A percentile compares a stretch with the other conserved stretches of the same genome.
phyloP scores from a whole-genome alignment of 371 early-diverging fungal genomes.

The Sporodiniella umbellata region DNA sequence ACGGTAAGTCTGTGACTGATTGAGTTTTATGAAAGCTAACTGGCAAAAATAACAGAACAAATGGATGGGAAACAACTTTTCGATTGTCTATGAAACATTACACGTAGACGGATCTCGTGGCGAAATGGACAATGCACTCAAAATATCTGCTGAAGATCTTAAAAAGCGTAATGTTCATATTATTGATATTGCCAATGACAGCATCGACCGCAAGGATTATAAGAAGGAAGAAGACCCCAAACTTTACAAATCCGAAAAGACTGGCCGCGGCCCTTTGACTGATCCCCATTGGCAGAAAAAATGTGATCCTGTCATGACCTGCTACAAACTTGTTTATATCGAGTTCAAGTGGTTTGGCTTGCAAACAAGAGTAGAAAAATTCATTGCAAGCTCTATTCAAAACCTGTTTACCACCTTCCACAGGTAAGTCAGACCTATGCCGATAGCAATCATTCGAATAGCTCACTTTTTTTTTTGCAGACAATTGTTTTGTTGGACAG shows the following conservation, averaged over 20 bases:
- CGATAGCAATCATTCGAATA: slow-evolving; percentile 14
- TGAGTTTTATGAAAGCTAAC: neutral
- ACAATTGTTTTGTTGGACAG: slow-evolving; percentile 70
- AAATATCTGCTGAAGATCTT: slow-evolving; percentile 35
- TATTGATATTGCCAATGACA: slow-evolving; percentile 63
- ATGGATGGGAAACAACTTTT: slow-evolving; percentile 70
- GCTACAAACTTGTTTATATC: slow-evolving; percentile 70
- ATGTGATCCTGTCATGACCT: slow-evolving; percentile 70
- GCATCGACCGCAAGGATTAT: slow-evolving; percentile 50
- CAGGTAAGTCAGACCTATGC: slow-evolving; percentile 11
- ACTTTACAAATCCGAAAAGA: slow-evolving; percentile 56
- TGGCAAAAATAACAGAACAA: slow-evolving; percentile 38
- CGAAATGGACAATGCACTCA: slow-evolving; percentile 63
- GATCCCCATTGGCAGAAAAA: slow-evolving; percentile 35
- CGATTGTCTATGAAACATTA: slow-evolving; percentile 70
- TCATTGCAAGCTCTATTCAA: slow-evolving; percentile 40
- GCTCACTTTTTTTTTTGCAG: slow-evolving; percentile 25
- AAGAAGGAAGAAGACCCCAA: slow-evolving; percentile 64
- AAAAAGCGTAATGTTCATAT: slow-evolving; percentile 57
- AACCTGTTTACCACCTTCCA: slow-evolving; percentile 30
- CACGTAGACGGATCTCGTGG: slow-evolving; percentile 71
- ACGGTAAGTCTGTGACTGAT: slow-evolving; percentile 8
- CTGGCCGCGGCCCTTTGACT: slow-evolving; percentile 66
- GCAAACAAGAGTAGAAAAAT: slow-evolving; percentile 55
- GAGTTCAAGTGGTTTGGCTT: slow-evolving; percentile 73